Percentiles rank a stretch among this genome's conserved stretches.
These are phyloP conservation scores for Vaccinium macrocarpon DNA, from an alignment of 148 eudicot species.

Conservation along the genomic window DNA sequence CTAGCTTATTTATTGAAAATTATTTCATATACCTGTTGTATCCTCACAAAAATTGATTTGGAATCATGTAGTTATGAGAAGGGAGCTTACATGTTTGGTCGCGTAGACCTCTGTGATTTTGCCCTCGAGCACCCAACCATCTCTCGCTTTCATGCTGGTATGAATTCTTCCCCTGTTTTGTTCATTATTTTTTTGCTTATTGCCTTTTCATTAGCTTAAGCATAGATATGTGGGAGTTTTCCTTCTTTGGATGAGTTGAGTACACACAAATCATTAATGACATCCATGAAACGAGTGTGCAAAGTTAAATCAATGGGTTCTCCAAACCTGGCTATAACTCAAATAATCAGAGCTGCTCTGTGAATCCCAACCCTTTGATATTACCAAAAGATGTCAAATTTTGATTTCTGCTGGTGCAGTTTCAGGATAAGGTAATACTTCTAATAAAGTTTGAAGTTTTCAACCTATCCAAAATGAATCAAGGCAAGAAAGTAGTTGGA, in stretches of 20 bases:
- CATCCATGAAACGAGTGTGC: not conserved
- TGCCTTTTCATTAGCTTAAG: not conserved
- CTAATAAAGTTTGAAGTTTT: not conserved
- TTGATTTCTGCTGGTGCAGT: not conserved
- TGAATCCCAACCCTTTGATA: not conserved
- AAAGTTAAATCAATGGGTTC: not conserved
- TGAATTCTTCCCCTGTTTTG: not conserved
- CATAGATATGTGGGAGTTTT: not conserved
- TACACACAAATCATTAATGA: not conserved
- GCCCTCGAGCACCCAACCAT: slow-evolving; percentile 92
- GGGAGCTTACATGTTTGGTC: slow-evolving; percentile 98
- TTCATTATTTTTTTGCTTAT: not conserved
- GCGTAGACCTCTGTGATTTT: slow-evolving; percentile 87
- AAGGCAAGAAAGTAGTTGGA: not conserved
- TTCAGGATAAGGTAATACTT: not conserved
- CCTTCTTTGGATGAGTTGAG: not conserved
- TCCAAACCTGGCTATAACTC: not conserved
- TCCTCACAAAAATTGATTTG: not conserved
- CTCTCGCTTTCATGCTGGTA: slow-evolving; percentile 97
- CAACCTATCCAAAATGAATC: not conserved
- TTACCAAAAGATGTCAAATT: not conserved
- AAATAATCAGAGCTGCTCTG: not conserved
- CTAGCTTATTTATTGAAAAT: not conserved
- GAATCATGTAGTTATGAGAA: slow-evolving; percentile 59
- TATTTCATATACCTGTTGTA: not conserved